Evolutionary conservation across 306 rosid genomes (phyloP).

Genomic region (Vicia faba): DNA sequence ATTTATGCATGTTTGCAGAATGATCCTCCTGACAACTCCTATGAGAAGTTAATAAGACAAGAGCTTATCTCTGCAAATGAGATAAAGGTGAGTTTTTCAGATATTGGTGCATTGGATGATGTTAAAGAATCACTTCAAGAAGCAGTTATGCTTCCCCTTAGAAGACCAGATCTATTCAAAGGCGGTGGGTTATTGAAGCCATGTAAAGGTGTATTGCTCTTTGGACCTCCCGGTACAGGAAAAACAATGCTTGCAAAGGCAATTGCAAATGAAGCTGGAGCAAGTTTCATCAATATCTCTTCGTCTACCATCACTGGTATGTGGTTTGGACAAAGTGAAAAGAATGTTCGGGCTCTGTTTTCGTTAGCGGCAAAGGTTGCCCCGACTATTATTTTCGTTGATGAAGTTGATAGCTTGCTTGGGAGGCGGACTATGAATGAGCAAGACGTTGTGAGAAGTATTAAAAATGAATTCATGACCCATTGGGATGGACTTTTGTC

Average conservation of each 20-base stretch:
- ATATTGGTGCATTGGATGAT: conserved; percentile 76
- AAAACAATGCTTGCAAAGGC: conserved; percentile 92
- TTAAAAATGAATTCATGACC: conserved; percentile 82
- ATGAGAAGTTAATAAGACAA: conserved; percentile 69
- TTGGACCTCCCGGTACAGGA: conserved; percentile 85
- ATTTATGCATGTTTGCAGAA: conserved; percentile 47
- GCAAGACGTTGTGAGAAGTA: conserved; percentile 73
- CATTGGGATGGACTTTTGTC: conserved; percentile 87
- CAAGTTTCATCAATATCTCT: conserved; percentile 80
- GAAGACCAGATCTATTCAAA: conserved; percentile 82
- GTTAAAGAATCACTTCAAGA: conserved; percentile 81
- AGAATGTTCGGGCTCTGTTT: conserved; percentile 77
- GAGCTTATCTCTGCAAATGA: conserved; percentile 78
- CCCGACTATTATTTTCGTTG: conserved; percentile 78
- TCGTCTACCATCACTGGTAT: conserved; percentile 78
- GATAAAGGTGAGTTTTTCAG: conserved; percentile 76
- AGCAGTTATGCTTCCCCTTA: conserved; percentile 80
- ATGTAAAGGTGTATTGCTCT: conserved; percentile 77
- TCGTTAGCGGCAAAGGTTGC: conserved; percentile 83
- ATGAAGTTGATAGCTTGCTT: conserved; percentile 89
- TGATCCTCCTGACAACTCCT: conserved; percentile 56
- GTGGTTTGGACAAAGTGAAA: conserved; percentile 82
- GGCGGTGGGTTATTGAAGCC: conserved; percentile 73
- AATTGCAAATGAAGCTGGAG: conserved; percentile 81
- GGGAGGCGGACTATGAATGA: conserved; percentile 73